These are phyloP conservation scores for Cyclaneusma minus DNA, from an alignment of 2,329 filamentous ascomycete species.

Conservation along the genomic window DNA sequence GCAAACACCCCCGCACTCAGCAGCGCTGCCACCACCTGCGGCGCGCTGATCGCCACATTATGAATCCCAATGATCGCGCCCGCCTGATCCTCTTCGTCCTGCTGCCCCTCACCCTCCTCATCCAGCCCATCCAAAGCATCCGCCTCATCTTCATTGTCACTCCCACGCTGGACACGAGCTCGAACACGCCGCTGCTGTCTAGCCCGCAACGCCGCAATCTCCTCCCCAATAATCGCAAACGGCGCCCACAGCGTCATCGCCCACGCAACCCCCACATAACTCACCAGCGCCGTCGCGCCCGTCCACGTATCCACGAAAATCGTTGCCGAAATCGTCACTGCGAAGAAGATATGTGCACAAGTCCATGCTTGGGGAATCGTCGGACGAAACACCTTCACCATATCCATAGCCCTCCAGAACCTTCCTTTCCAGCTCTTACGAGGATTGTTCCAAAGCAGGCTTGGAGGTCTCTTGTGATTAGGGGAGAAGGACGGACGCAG, in stretches of 20 bases:
- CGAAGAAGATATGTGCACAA: conserved; percentile 9
- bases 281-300: conserved; percentile 8
- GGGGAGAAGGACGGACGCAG: not conserved
- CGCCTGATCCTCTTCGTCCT: conserved; percentile 1
- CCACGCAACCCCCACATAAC: conserved; percentile 14
- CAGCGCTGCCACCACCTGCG: conserved; percentile 6
- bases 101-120: too few relatives aligned
- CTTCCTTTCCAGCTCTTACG: not conserved
- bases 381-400: conserved; percentile 2
- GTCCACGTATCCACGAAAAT: conserved; percentile 6
- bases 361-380: conserved; percentile 7
- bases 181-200: too few relatives aligned
- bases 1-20: too few relatives aligned
- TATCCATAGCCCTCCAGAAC: not conserved
- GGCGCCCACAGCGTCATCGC: conserved; percentile 17
- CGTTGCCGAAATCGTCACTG: conserved; percentile 9
- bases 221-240: conserved; percentile 15
- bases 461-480: not conserved
- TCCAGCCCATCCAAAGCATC: too few relatives aligned
- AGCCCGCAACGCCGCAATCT: too few relatives aligned
- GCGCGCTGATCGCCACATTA: conserved; percentile 7
- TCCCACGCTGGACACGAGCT: too few relatives aligned
- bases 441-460: too few relatives aligned
- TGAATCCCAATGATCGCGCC: conserved; percentile 7
- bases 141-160: too few relatives aligned